Percentiles rank a stretch among this genome's conserved stretches.
Evolutionary conservation across 345 rosid genomes (phyloP).

Genomic region (Arabidopsis suecica): DNA sequence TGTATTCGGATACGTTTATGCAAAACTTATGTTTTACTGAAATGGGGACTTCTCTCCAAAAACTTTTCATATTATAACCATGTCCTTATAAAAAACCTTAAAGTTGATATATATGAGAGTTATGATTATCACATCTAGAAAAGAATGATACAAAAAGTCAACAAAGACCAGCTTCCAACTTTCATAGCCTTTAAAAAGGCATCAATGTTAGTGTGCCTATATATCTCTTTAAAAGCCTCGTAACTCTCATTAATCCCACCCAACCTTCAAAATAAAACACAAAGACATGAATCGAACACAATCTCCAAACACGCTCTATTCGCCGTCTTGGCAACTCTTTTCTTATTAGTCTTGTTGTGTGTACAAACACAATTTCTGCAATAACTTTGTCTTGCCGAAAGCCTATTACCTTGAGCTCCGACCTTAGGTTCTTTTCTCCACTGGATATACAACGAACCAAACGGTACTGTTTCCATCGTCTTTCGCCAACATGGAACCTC

Average conservation of each 20-base stretch:
- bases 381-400: slow-evolving; percentile 34
- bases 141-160: slow-evolving; percentile 25
- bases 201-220: slow-evolving; percentile 31
- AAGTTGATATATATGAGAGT: neutral
- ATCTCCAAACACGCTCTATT: slow-evolving; percentile 29
- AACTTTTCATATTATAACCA: neutral
- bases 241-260: slow-evolving; percentile 14
- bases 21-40: no score
- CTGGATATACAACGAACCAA: slow-evolving; percentile 57
- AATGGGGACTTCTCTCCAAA: neutral
- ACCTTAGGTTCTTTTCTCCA: slow-evolving; percentile 64
- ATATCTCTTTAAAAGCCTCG: neutral
- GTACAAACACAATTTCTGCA: slow-evolving; percentile 41
- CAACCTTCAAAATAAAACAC: slow-evolving; percentile 30
- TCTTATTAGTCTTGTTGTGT: slow-evolving; percentile 45
- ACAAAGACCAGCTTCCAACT: slow-evolving; percentile 38
- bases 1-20: no score
- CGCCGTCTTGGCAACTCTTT: slow-evolving; percentile 11
- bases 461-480: slow-evolving; percentile 57
- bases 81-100: neutral
- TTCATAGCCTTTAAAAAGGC: slow-evolving; percentile 7
- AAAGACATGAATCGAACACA: slow-evolving; percentile 32
- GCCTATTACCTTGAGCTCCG: slow-evolving; percentile 51
- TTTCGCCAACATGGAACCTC: slow-evolving; percentile 57
- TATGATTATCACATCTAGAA: slow-evolving; percentile 21